Evolutionary conservation across 139 green algal genomes (phyloP), one percentile per base, ranked within the genome.

Genomic region (Chlorella vulgaris): DNA sequence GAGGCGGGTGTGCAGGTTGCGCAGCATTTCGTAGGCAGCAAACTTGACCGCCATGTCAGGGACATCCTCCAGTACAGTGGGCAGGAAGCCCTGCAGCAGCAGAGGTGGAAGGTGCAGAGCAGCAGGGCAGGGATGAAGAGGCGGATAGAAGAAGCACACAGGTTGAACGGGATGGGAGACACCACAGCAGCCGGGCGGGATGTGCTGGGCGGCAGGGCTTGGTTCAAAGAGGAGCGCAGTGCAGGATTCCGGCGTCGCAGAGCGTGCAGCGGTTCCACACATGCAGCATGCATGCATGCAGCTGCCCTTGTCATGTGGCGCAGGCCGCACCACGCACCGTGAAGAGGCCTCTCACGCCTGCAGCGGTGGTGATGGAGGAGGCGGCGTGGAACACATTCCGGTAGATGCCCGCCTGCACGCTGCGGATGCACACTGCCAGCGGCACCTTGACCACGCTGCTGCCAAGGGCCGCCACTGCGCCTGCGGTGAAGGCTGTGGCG

Each of bases 21-120:
- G 82, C 86, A 97, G 77, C 10, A 89, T 91, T 76, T 98, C 94
- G 79, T 98, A 98, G 50, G 90, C 91, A 22, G 94, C 92, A 82
- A 98, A 97, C 85, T 96, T 97, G 65, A 97, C 89, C 1, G 94
- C 94, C 93, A 97, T 97, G 86, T 98, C 94, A 0, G 94, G 94
- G 18, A 97, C 92, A 82, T 98, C 94, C 85, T 97, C 94, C 61
- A 98, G 80, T 66, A 98, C 58, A 2, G 94, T 97, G 35, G 94
- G 94, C 51, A 96, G 42, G 84, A 94, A 98, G 38, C 94, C 94
- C 83, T 90, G 88, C 13, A 84, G 31, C 15, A 8, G 21, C 35
- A 42, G 24, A 81, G 50, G 63, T 18, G 47, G 35, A 31, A 43
- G 19, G 33, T n/a, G 69, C 5, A 65, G 0, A 13, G 66, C 7